Percentiles rank a stretch among this genome's conserved stretches.
Evolutionary conservation across 164 flowering plant species (phyloP).

Genomic region (Piper betle): DNA sequence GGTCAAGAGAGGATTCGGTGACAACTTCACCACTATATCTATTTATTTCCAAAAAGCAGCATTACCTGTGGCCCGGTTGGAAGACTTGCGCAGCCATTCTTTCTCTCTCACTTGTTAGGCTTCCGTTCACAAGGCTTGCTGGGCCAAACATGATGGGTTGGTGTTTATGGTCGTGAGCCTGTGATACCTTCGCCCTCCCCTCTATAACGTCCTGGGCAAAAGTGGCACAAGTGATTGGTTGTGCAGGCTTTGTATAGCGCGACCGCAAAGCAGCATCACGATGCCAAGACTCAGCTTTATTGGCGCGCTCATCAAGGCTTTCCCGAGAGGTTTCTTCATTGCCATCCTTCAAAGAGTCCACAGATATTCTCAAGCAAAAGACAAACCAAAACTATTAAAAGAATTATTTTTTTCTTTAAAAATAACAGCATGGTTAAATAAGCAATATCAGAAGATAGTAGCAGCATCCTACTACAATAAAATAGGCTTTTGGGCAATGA

Average conservation of each 20-base stretch:
- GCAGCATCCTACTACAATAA: no score
- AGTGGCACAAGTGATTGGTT: conserved; percentile 93
- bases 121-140: conserved; percentile 61
- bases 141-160: conserved; percentile 88
- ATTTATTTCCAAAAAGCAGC: background rate
- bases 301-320: conserved; percentile 63
- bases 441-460: no score
- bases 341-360: conserved; percentile 43
- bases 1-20: background rate
- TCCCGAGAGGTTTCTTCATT: conserved; percentile 35
- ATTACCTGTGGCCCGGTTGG: conserved; percentile 77
- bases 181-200: conserved; percentile 74
- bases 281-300: conserved; percentile 81
- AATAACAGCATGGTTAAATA: no score
- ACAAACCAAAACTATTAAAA: no score
- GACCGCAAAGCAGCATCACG: conserved; percentile 75
- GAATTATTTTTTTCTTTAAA: no score
- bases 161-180: conserved; percentile 82
- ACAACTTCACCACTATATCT: background rate
- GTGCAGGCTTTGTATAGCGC: conserved; percentile 82
- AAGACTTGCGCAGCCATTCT: conserved; percentile 88
- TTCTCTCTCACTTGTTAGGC: conserved; percentile 69
- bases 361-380: background rate
- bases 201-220: conserved; percentile 98
- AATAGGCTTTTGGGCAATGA: no score